Evolutionary conservation across 768 basidiomycete species (phyloP).

Genomic region (Boletus bicolor): DNA sequence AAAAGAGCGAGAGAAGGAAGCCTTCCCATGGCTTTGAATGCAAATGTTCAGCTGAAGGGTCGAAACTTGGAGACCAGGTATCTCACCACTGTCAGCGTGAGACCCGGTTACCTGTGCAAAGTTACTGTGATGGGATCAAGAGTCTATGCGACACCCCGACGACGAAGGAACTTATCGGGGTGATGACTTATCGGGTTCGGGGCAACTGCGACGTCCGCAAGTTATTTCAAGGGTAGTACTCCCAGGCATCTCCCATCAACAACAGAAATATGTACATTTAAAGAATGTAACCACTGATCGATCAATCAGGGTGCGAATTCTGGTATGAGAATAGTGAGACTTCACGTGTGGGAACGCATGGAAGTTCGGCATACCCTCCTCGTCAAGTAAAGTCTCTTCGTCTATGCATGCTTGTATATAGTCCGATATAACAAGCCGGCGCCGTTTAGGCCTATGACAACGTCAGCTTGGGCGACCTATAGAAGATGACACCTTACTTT

Average conservation of each 20-base stretch:
- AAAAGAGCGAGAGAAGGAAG: background rate
- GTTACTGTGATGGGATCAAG: background rate
- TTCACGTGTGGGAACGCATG: background rate
- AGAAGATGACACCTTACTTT: constrained; percentile 45
- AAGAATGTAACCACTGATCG: background rate
- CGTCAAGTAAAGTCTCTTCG: constrained; percentile 80
- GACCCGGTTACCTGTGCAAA: background rate
- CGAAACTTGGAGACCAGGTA: background rate
- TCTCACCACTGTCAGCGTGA: background rate
- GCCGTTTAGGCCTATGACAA: constrained; percentile 65
- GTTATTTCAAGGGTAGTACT: background rate
- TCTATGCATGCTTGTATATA: constrained; percentile 78
- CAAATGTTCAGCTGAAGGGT: background rate
- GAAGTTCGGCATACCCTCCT: constrained; percentile 52
- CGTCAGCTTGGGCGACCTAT: constrained; percentile 7
- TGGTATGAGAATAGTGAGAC: constrained; percentile 8
- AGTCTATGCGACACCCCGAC: background rate
- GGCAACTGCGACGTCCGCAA: background rate
- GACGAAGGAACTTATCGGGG: background rate
- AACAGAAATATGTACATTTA: background rate
- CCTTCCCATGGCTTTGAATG: background rate
- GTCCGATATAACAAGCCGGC: constrained; percentile 73
- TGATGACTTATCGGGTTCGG: background rate
- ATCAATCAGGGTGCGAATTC: constrained; percentile 29
- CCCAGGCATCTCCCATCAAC: background rate